Conservation (phyloP, 345 rosid species). For the Acer saccharum region DNA sequence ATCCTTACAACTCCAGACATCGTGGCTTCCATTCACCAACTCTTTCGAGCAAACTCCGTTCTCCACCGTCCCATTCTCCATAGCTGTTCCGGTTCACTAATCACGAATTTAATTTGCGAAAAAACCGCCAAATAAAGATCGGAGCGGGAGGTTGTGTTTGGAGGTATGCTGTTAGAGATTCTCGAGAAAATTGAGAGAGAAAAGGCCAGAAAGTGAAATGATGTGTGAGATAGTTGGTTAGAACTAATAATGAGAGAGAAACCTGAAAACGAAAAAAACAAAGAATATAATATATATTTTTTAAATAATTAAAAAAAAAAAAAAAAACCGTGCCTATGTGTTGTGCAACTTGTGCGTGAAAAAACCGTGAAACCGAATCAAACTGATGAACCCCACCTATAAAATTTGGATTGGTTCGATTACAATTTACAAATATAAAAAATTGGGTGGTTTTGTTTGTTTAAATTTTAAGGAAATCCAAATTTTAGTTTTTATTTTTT, state of each 20-base stretch:
- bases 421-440: too few species aligned
- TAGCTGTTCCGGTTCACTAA: neutral
- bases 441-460: too few species aligned
- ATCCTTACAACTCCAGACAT: conserved; percentile 68
- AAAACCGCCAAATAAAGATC: neutral
- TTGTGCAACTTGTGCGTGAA: too few species aligned
- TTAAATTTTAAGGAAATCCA: too few species aligned
- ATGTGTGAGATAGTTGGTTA: conserved; percentile 9
- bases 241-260: neutral
- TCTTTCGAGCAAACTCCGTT: conserved; percentile 69
- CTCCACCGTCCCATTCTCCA: conserved; percentile 33
- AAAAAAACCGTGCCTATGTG: neutral
- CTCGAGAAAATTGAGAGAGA: conserved; percentile 14
- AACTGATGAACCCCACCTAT: too few species aligned
- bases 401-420: too few species aligned
- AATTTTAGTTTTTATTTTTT: too few species aligned
- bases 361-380: too few species aligned
- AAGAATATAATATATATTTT: neutral
- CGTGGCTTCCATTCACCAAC: conserved; percentile 64
- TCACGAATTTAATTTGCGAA: conserved; percentile 14
- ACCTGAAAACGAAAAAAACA: conserved; percentile 10
- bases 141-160: neutral
- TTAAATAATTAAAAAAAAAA: neutral
- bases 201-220: neutral
- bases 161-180: neutral